Evolutionary conservation across 495 filamentous ascomycete genomes (phyloP).

Genomic region (Aspergillus mulundensis): DNA sequence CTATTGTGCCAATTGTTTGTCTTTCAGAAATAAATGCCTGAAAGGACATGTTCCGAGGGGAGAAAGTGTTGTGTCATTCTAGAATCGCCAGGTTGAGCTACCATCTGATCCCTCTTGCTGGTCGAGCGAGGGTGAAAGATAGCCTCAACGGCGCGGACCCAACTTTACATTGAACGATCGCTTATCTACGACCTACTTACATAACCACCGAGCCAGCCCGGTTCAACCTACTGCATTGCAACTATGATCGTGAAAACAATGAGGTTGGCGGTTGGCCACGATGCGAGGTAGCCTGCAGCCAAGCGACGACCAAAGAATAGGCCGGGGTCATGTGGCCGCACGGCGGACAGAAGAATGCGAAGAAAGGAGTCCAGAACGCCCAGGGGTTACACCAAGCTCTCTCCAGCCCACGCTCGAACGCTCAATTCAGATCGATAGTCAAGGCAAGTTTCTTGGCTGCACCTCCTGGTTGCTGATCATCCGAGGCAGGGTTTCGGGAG

Average conservation of each 20-base stretch:
- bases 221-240: neutral
- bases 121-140: neutral
- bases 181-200: neutral
- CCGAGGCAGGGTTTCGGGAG: slow-evolving; percentile 35
- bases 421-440: slow-evolving; percentile 19
- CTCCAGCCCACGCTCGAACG: neutral
- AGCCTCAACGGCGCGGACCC: neutral
- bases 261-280: neutral
- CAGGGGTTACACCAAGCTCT: slow-evolving; percentile 9
- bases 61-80: no score
- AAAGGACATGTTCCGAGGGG: no score
- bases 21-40: no score
- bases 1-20: neutral
- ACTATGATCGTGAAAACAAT: slow-evolving; percentile 6
- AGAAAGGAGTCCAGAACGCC: slow-evolving; percentile 2
- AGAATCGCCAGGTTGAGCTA: neutral
- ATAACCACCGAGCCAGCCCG: slow-evolving; percentile 1
- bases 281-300: slow-evolving; percentile 12
- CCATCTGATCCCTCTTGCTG: neutral
- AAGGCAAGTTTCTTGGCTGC: slow-evolving; percentile 24
- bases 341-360: slow-evolving; percentile 6
- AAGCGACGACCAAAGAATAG: slow-evolving; percentile 13
- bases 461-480: slow-evolving; percentile 39
- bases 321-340: slow-evolving; percentile 13
- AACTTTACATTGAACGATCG: neutral